A percentile compares a stretch with the other conserved stretches of the same genome.
Conservation (phyloP, 306 rosid species). For the Prunus salicina region DNA sequence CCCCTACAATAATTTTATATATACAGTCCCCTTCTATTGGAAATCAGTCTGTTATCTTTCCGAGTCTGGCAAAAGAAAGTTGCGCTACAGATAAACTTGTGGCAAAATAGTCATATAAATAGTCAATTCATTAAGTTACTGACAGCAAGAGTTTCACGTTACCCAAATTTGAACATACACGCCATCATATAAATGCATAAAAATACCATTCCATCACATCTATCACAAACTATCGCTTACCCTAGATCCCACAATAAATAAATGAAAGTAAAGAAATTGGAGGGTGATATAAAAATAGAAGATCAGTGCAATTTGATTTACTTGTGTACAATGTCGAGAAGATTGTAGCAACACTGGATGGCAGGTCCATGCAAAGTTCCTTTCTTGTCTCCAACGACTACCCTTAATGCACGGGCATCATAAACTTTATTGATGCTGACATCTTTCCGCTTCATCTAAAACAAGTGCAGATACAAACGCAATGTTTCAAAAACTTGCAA, state of each 20-base stretch:
- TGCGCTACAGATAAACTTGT: background rate
- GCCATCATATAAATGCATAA: background rate
- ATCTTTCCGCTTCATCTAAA: constrained; percentile 92
- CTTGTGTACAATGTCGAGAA: constrained; percentile 93
- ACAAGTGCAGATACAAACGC: constrained; percentile 18
- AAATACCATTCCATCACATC: background rate
- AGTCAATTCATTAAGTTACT: background rate
- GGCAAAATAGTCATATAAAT: background rate
- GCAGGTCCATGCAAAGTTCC: constrained; percentile 94
- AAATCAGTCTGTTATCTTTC: background rate
- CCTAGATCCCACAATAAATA: background rate
- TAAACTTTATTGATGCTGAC: constrained; percentile 68
- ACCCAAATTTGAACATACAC: background rate
- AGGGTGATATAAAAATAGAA: constrained; percentile 5
- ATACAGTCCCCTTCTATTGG: background rate
- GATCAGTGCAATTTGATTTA: constrained; percentile 23
- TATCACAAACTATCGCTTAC: background rate
- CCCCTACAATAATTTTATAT: background rate
- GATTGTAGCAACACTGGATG: constrained; percentile 87
- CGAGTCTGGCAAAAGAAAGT: background rate
- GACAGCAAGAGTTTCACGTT: constrained; percentile 9
- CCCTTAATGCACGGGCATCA: constrained; percentile 96
- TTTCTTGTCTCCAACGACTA: constrained; percentile 93
- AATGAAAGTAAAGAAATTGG: background rate
- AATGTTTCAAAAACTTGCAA: background rate